phyloP scores from a whole-genome alignment of 75 land plant species.

The Ceratopteris richardii region DNA sequence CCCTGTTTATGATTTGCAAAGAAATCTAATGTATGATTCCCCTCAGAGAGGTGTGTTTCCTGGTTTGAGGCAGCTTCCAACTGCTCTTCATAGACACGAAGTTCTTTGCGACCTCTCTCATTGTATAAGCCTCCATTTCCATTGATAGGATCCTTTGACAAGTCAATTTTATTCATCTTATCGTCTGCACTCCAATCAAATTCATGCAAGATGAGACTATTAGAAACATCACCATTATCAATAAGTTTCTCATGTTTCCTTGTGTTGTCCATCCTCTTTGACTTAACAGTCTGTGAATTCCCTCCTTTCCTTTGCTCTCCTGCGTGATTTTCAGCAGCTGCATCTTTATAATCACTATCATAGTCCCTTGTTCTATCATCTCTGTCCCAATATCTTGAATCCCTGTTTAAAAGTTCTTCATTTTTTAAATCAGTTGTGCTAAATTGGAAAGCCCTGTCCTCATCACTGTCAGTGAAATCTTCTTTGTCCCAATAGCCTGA shows the following conservation, averaged over 20 bases:
- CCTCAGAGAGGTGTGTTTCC: constrained; percentile 4
- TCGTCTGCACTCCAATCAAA: background rate
- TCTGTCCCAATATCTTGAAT: constrained; percentile 73
- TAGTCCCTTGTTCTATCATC: constrained; percentile 68
- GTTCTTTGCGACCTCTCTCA: constrained; percentile 66
- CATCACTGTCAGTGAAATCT: background rate
- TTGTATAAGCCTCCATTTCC: constrained; percentile 45
- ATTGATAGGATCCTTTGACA: background rate
- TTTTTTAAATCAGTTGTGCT: constrained; percentile 28
- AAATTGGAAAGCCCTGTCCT: constrained; percentile 38
- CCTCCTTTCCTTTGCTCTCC: background rate
- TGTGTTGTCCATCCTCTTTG: background rate
- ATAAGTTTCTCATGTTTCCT: constrained; percentile 1
- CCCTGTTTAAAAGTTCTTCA: constrained; percentile 29
- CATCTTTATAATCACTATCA: constrained; percentile 19
- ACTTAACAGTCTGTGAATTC: background rate
- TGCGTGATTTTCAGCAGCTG: constrained; percentile 14
- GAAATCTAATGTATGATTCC: background rate
- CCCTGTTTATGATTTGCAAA: background rate
- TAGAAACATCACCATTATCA: constrained; percentile 2
- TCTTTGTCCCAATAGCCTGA: no score
- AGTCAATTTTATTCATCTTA: background rate
- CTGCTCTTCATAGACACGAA: constrained; percentile 54
- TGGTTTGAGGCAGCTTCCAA: constrained; percentile 55
- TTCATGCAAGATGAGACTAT: constrained; percentile 2